A percentile compares a stretch with the other conserved stretches of the same genome.
Evolutionary conservation across 768 basidiomycete genomes (phyloP).

Genomic region (Macrolepiota dolichaula): DNA sequence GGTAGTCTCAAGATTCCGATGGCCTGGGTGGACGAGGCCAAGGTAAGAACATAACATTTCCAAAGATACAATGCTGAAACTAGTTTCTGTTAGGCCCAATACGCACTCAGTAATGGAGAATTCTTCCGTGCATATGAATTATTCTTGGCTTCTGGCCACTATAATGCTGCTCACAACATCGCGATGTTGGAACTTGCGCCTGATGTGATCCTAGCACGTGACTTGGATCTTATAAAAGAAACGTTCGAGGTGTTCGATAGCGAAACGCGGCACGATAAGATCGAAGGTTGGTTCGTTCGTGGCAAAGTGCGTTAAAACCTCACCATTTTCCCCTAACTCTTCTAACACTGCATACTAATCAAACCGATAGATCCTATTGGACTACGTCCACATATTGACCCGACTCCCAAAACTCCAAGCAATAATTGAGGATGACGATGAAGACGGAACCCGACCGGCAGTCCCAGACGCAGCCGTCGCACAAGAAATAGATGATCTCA

Average conservation of each 20-base stretch:
- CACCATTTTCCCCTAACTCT: slow-evolving; percentile 2
- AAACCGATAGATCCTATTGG: slow-evolving; percentile 55
- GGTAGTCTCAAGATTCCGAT: slow-evolving; percentile 80
- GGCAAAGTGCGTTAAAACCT: slow-evolving; percentile 61
- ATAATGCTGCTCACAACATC: slow-evolving; percentile 75
- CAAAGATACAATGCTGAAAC: neutral
- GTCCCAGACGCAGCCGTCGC: slow-evolving; percentile 44
- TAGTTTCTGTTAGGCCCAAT: slow-evolving; percentile 49
- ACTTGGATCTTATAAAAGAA: slow-evolving; percentile 58
- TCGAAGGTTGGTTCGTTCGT: slow-evolving; percentile 78
- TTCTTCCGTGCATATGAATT: slow-evolving; percentile 74
- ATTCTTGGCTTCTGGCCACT: slow-evolving; percentile 67
- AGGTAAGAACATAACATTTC: slow-evolving; percentile 41
- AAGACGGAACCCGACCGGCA: slow-evolving; percentile 16
- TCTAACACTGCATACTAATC: neutral
- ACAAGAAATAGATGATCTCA: slow-evolving; percentile 57
- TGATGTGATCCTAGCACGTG: slow-evolving; percentile 75
- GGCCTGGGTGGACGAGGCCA: slow-evolving; percentile 88
- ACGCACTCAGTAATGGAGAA: slow-evolving; percentile 57
- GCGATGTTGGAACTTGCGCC: slow-evolving; percentile 86
- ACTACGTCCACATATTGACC: slow-evolving; percentile 65
- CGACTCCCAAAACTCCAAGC: slow-evolving; percentile 55
- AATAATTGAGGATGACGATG: slow-evolving; percentile 33
- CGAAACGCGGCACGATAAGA: slow-evolving; percentile 35
- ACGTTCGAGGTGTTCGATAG: slow-evolving; percentile 63